Evolutionary conservation across 495 filamentous ascomycete genomes (phyloP).

Genomic region (Aspergillus saccharolyticus): DNA sequence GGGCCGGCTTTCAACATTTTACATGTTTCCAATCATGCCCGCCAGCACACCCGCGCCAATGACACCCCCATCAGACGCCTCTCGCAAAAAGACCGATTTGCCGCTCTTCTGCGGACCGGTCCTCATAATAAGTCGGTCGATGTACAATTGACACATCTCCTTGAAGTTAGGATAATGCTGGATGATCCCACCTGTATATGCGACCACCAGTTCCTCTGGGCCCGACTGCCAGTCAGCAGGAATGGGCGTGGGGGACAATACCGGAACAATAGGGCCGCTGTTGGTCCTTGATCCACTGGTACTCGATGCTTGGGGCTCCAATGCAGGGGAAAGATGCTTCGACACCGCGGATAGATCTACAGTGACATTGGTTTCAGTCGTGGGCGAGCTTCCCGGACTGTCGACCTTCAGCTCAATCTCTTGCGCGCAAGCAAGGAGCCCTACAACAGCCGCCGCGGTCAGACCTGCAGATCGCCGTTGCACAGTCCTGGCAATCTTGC

Average conservation of each 20-base stretch:
- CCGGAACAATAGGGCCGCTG: constrained; percentile 42
- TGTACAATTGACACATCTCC: constrained; percentile 59
- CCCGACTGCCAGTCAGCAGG: constrained; percentile 43
- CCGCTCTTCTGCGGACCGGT: constrained; percentile 50
- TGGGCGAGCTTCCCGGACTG: constrained; percentile 36
- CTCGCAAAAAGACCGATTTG: constrained; percentile 58
- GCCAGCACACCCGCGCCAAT: constrained; percentile 72
- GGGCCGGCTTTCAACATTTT: not conserved
- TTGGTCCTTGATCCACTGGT: constrained; percentile 12
- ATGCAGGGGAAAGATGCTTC: constrained; percentile 3
- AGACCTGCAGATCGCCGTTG: constrained; percentile 67
- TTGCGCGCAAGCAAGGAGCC: constrained; percentile 59
- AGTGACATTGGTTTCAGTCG: constrained; percentile 26
- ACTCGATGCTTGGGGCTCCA: not conserved
- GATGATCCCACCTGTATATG: constrained; percentile 75
- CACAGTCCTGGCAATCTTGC: constrained; percentile 57
- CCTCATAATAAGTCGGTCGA: constrained; percentile 58
- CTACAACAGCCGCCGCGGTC: constrained; percentile 65
- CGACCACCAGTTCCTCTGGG: constrained; percentile 63
- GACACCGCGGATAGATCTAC: constrained; percentile 9
- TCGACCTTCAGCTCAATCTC: constrained; percentile 54
- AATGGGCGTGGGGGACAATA: constrained; percentile 31
- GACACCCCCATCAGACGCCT: constrained; percentile 71
- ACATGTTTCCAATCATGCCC: constrained; percentile 46
- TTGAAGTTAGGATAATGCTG: constrained; percentile 71